Evolutionary conservation across 1,139 yeast species (phyloP).

Genomic region (Kodamaea sp.): DNA sequence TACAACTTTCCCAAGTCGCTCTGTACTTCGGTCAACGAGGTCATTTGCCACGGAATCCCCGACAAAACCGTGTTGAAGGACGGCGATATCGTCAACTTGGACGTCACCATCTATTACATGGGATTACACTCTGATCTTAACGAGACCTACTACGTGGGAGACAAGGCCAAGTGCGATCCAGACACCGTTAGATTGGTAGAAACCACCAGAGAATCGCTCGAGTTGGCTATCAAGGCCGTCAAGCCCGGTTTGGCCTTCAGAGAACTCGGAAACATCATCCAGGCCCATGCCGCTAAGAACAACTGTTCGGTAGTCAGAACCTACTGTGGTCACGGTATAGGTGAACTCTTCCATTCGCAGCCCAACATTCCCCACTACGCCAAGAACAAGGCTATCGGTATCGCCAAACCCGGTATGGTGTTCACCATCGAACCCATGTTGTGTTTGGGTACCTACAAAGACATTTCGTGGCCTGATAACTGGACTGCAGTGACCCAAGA

Average conservation of each 20-base stretch:
- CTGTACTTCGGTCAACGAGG: conserved; percentile 93
- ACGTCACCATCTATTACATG: conserved; percentile 78
- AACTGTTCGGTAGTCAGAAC: conserved; percentile 85
- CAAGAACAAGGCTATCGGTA: conserved; percentile 88
- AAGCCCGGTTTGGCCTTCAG: conserved; percentile 94
- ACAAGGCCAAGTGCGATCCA: conserved; percentile 71
- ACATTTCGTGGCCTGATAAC: conserved; percentile 93
- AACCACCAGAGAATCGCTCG: conserved; percentile 88
- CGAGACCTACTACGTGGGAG: conserved; percentile 97
- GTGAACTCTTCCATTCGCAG: conserved; percentile 82
- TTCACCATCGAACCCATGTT: conserved; percentile 99
- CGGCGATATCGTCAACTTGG: conserved; percentile 93
- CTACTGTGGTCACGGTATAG: conserved; percentile 94
- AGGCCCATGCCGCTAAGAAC: conserved; percentile 78
- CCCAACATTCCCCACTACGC: conserved; percentile 96
- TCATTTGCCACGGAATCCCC: conserved; percentile 97
- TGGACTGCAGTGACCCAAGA: conserved; percentile 95
- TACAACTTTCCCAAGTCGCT: conserved; percentile 91
- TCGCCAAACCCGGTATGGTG: conserved; percentile 94
- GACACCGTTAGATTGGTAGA: conserved; percentile 88
- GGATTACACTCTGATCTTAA: conserved; percentile 95
- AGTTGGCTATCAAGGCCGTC: conserved; percentile 76
- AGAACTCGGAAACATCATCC: conserved; percentile 84
- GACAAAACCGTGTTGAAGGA: conserved; percentile 83
- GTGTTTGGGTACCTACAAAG: conserved; percentile 81